phyloP scores from a whole-genome alignment of 805 yeast species.

The Suhomyces sp. region DNA sequence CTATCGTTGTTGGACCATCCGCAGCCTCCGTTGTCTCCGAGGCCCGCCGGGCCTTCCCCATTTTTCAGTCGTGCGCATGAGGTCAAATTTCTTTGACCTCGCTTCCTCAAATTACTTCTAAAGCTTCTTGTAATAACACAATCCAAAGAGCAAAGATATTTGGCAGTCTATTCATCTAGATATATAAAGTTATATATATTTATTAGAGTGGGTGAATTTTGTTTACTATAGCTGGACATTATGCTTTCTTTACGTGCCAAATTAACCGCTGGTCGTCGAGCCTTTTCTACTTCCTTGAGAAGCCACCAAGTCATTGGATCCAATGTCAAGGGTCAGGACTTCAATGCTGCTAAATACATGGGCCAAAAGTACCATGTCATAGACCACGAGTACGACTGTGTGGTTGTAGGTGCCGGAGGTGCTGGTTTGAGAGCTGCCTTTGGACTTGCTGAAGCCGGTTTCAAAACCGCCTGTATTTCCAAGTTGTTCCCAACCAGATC shows the following conservation, averaged over 20 bases:
- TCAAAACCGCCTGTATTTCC: slow-evolving; percentile 95
- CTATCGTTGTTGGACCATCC: background rate
- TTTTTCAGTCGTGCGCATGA: background rate
- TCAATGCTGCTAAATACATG: slow-evolving; percentile 43
- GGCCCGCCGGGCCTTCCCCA: background rate
- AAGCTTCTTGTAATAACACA: background rate
- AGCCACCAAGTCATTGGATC: slow-evolving; percentile 36
- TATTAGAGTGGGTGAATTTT: background rate
- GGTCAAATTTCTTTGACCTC: background rate
- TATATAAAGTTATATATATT: background rate
- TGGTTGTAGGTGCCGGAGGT: slow-evolving; percentile 99
- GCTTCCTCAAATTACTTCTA: background rate
- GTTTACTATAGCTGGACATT: background rate
- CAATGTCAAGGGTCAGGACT: slow-evolving; percentile 36
- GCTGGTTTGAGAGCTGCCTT: slow-evolving; percentile 99
- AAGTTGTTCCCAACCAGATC: slow-evolving; percentile 97
- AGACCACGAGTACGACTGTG: slow-evolving; percentile 97
- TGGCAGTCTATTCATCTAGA: background rate
- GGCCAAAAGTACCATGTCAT: slow-evolving; percentile 79
- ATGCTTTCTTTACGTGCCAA: slow-evolving; percentile 11
- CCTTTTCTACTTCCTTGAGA: slow-evolving; percentile 27
- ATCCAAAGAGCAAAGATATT: background rate
- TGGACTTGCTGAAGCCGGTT: slow-evolving; percentile 95
- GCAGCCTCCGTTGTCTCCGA: background rate
- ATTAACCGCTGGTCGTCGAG: slow-evolving; percentile 12